Conservation (phyloP, 1,139 yeast species). For the Pichia inconspicua region DNA sequence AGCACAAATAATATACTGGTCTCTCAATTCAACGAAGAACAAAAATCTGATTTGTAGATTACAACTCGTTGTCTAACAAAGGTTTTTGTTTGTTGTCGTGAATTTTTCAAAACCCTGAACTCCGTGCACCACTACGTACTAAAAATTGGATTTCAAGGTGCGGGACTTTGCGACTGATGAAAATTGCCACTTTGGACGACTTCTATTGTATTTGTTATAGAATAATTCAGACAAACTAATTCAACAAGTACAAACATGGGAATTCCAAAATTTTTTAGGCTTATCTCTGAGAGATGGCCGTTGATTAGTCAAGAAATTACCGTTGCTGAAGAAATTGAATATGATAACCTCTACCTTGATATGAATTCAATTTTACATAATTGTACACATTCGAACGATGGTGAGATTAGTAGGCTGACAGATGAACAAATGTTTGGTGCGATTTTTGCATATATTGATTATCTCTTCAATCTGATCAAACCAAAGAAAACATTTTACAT, state of each 20-base stretch:
- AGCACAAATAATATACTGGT: neutral
- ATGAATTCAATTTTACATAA: slow-evolving; percentile 97
- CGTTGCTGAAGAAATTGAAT: slow-evolving; percentile 82
- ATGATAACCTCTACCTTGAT: slow-evolving; percentile 89
- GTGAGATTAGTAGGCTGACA: slow-evolving; percentile 50
- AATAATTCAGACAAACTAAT: neutral
- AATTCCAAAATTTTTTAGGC: slow-evolving; percentile 93
- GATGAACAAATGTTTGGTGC: slow-evolving; percentile 91
- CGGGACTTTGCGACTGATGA: neutral
- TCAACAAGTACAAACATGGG: slow-evolving; percentile 40
- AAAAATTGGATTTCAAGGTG: too few relatives aligned
- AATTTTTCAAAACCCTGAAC: neutral
- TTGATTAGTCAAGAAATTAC: slow-evolving; percentile 82
- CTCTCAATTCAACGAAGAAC: too few relatives aligned
- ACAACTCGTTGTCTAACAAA: too few relatives aligned
- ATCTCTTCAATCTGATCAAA: slow-evolving; percentile 75
- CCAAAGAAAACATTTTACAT: slow-evolving; percentile 85
- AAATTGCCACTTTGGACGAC: neutral
- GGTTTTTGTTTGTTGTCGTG: too few relatives aligned
- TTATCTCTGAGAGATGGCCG: slow-evolving; percentile 99
- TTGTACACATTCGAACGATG: slow-evolving; percentile 74
- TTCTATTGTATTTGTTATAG: neutral
- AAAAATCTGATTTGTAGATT: neutral
- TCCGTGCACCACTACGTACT: neutral
- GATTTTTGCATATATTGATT: slow-evolving; percentile 93